Percentiles rank a stretch among this genome's conserved stretches.
phyloP scores from a whole-genome alignment of 2,329 filamentous ascomycete genomes.

The Hymenoscyphus occultus region DNA sequence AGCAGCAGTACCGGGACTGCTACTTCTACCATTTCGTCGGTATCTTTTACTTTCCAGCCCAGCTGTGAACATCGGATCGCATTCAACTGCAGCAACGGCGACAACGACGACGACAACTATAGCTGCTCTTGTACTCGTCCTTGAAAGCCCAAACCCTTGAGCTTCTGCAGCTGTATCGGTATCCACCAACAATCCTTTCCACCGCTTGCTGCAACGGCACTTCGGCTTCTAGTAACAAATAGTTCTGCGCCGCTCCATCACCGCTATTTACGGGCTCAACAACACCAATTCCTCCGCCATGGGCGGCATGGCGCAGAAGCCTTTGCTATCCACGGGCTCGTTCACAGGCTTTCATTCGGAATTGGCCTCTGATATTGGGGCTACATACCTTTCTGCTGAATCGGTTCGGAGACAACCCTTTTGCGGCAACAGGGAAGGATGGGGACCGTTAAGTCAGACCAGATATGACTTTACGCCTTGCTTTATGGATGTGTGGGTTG shows the following conservation, averaged over 20 bases:
- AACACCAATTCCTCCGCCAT: slow-evolving; percentile 17
- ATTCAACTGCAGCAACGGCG: too few relatives aligned
- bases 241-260: background rate
- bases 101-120: too few relatives aligned
- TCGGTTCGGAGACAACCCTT: slow-evolving; percentile 57
- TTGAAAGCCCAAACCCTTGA: too few relatives aligned
- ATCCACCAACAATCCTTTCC: background rate
- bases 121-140: too few relatives aligned
- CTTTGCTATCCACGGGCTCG: slow-evolving; percentile 50
- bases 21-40: too few relatives aligned
- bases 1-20: too few relatives aligned
- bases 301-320: slow-evolving; percentile 22
- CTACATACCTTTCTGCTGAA: slow-evolving; percentile 55
- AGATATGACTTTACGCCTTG: slow-evolving; percentile 96
- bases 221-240: background rate
- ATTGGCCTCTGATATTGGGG: slow-evolving; percentile 47
- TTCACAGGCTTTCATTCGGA: slow-evolving; percentile 55
- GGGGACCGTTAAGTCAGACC: slow-evolving; percentile 85
- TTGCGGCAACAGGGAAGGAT: slow-evolving; percentile 88
- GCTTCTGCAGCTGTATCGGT: too few relatives aligned
- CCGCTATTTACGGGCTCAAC: slow-evolving; percentile 5
- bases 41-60: too few relatives aligned
- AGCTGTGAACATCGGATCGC: too few relatives aligned
- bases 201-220: background rate
- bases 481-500: slow-evolving; percentile 90